Conservation (phyloP, 768 basidiomycete species). For the Porpolomopsis calyptriformis region DNA sequence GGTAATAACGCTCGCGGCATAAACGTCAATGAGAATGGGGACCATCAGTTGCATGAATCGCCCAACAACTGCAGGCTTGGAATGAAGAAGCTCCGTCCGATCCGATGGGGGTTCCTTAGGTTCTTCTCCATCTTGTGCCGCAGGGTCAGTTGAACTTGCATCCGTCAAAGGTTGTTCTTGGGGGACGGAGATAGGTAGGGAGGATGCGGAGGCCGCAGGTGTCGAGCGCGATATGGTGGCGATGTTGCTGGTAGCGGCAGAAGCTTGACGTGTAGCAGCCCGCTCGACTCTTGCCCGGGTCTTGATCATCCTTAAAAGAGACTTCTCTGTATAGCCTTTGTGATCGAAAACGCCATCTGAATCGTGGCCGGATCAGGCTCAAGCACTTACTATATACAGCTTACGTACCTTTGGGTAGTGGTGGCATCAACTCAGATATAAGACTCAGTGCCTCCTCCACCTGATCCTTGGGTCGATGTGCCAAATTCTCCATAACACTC, state of each 20-base stretch:
- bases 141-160: conserved; percentile 22
- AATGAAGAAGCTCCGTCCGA: conserved; percentile 66
- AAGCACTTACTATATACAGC: no score
- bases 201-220: conserved; percentile 16
- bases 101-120: conserved; percentile 32
- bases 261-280: conserved; percentile 52
- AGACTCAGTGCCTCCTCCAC: conserved; percentile 89
- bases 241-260: conserved; percentile 17
- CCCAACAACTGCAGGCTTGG: conserved; percentile 63
- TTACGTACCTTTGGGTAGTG: conserved; percentile 79
- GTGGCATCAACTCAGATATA: conserved; percentile 85
- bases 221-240: conserved; percentile 17
- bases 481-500: conserved; percentile 96
- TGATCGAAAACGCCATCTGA: conserved; percentile 93
- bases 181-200: conserved; percentile 15
- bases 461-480: conserved; percentile 94
- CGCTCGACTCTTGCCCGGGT: conserved; percentile 77
- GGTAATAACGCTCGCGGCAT: conserved; percentile 89
- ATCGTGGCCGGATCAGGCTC: no score
- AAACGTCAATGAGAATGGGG: conserved; percentile 95
- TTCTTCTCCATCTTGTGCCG: conserved; percentile 33
- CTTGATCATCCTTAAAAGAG: conserved; percentile 63
- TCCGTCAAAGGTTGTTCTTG: conserved; percentile 19
- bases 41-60: conserved; percentile 83
- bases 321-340: conserved; percentile 82